Evolutionary conservation across 331 rosid species (phyloP).

Genomic region (Phaseolus coccineus): DNA sequence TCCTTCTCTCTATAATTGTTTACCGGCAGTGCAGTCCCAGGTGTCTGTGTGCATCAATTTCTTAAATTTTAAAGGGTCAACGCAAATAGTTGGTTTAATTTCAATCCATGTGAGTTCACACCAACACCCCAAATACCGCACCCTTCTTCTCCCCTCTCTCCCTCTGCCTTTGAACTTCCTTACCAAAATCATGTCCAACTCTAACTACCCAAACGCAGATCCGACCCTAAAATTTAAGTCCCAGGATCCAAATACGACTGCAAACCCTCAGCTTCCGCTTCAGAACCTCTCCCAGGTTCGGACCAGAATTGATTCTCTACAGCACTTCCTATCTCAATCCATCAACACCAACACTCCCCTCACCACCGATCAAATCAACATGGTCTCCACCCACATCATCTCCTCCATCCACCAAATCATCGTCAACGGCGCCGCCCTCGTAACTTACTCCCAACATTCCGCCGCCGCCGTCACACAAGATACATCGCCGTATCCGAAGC

Average conservation of each 20-base stretch:
- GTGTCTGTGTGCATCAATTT: not conserved
- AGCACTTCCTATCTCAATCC: constrained; percentile 61
- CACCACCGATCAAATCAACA: constrained; percentile 51
- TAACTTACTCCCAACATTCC: constrained; percentile 46
- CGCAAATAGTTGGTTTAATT: not conserved
- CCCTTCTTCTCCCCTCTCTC: not conserved
- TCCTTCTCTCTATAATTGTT: too few species aligned
- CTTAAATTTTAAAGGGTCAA: not conserved
- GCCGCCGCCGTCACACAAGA: constrained; percentile 9
- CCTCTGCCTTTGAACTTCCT: not conserved
- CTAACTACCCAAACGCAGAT: not conserved
- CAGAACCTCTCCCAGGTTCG: constrained; percentile 63
- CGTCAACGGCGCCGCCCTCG: constrained; percentile 67
- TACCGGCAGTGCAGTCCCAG: not conserved
- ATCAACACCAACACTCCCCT: constrained; percentile 49
- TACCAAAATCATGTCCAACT: constrained; percentile 8
- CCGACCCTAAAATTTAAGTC: constrained; percentile 17
- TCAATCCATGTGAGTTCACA: not conserved
- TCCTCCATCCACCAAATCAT: constrained; percentile 62
- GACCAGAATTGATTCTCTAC: constrained; percentile 63
- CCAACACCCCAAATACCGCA: not conserved
- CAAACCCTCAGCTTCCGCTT: constrained; percentile 55
- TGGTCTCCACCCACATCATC: constrained; percentile 67
- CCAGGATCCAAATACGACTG: not conserved
- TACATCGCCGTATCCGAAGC: not conserved